These are phyloP conservation scores for Pseudotsuga menziesii DNA, from an alignment of 75 land plant species.

Conservation along the genomic window DNA sequence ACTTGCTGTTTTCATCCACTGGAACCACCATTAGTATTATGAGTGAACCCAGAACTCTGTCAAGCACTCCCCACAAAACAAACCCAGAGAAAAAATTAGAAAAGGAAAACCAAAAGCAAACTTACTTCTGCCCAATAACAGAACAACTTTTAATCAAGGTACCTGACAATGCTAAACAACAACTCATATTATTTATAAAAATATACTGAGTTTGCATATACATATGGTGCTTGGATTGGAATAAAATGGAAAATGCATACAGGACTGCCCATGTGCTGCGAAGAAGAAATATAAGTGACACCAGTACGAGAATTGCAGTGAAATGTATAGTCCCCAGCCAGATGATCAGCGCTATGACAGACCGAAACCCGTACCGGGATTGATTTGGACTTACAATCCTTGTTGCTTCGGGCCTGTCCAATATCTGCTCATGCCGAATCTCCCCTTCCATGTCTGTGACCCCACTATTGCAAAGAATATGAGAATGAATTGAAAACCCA, in stretches of 20 bases:
- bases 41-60: slow-evolving; percentile 44
- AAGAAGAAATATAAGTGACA: slow-evolving; percentile 37
- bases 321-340: slow-evolving; percentile 60
- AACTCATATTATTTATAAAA: background rate
- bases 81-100: background rate
- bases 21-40: slow-evolving; percentile 37
- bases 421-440: background rate
- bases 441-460: background rate
- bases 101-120: background rate
- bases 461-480: too few relatives aligned
- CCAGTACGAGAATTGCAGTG: slow-evolving; percentile 21
- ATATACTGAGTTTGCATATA: background rate
- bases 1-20: slow-evolving; percentile 25
- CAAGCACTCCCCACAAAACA: slow-evolving; percentile 7
- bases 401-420: slow-evolving; percentile 1
- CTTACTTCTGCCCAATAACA: background rate
- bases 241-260: slow-evolving; percentile 17
- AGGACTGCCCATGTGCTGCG: slow-evolving; percentile 8
- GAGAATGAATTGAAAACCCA: too few relatives aligned
- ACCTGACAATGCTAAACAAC: background rate
- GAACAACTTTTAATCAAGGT: background rate
- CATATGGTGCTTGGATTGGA: background rate
- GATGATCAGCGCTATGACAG: slow-evolving; percentile 23
- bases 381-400: slow-evolving; percentile 1
- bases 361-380: background rate